phyloP scores from a whole-genome alignment of 2,329 filamentous ascomycete genomes.

The Pyrenophora graminea region DNA sequence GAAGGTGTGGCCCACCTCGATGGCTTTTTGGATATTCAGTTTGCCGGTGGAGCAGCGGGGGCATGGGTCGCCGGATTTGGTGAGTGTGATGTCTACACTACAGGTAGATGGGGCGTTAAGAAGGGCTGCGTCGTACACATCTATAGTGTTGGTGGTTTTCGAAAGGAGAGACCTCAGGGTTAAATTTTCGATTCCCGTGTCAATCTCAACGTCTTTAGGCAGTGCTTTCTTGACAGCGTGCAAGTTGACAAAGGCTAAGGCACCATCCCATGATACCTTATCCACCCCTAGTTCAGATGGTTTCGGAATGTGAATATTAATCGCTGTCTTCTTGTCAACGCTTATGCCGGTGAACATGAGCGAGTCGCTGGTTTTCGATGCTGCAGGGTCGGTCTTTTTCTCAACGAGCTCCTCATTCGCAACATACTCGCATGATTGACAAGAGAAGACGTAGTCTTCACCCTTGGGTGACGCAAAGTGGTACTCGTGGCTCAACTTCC shows the following conservation, averaged over 20 bases:
- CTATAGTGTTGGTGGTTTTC: conserved; percentile 16
- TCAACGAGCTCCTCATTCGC: conserved; percentile 87
- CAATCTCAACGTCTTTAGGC: conserved; percentile 63
- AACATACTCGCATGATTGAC: conserved; percentile 71
- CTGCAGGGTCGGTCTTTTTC: conserved; percentile 26
- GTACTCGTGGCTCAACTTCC: conserved; percentile 91
- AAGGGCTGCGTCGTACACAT: conserved; percentile 30
- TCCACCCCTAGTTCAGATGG: neutral
- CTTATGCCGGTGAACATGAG: conserved; percentile 67
- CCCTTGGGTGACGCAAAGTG: conserved; percentile 79
- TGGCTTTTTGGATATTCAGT: conserved; percentile 70
- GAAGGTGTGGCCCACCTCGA: conserved; percentile 95
- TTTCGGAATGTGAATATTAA: conserved; percentile 59
- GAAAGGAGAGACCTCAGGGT: conserved; percentile 28
- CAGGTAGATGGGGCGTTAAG: neutral
- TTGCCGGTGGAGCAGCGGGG: conserved; percentile 67
- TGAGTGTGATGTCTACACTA: conserved; percentile 63
- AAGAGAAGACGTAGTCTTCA: conserved; percentile 83
- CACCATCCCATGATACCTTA: conserved; percentile 18
- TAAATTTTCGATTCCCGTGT: conserved; percentile 65
- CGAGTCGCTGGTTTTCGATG: conserved; percentile 19
- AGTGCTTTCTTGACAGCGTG: conserved; percentile 67
- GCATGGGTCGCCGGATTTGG: conserved; percentile 71
- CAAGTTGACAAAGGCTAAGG: conserved; percentile 55
- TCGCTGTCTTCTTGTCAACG: conserved; percentile 67